Evolutionary conservation across 139 green algal species (phyloP), one percentile per base, ranked within the genome.

Genomic region (Desmodesmus armatus): DNA sequence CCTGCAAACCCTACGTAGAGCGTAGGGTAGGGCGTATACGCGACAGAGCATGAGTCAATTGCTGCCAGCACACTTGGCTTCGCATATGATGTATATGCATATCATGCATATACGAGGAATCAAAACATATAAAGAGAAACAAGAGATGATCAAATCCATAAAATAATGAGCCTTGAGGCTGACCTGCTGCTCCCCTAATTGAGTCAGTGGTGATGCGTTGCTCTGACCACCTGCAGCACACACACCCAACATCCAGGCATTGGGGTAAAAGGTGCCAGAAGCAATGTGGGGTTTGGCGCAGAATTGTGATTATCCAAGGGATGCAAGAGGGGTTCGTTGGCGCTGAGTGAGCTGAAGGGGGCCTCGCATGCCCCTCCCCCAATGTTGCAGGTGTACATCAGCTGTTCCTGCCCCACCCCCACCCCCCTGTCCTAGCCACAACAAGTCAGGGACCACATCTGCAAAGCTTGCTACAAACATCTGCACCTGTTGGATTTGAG

Each of bases 161-260:
- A 43, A 29, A 9, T 3, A 29, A 19, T 25, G 44, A 7, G 7
- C 33, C 62, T 27, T 27, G 35, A 2, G 1, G 29, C 77, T 37
- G 6, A 78, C 79, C 62, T 85, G 79, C 65, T 67, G 63, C 13
- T 85, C 27, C 3, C 79, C 79, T 27, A 74, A 65, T 7, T 51
- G 55, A 47, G 79, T 85, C 13, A 85, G 65, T 7, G 79, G 79
- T 25, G 79, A 85, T 29, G 21, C 27, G 63, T 85, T 85, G 23
- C 62, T 78, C 29, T 85, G 79, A 9, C 79, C 79, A 31, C 79
- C 79, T 27, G n/a, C n/a, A n/a, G n/a, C n/a, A n/a, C n/a, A n/a
- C n/a, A 80, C 73, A 47, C 67, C 33, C 37, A 66, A 33, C 21
- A 29, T 33, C 25, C 33, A 67, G 21, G 21, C n/a, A 49, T 33